A percentile compares a stretch with the other conserved stretches of the same genome.
These are phyloP conservation scores for Capronia epimyces DNA, from an alignment of 2,329 filamentous ascomycete species.

Conservation along the genomic window DNA sequence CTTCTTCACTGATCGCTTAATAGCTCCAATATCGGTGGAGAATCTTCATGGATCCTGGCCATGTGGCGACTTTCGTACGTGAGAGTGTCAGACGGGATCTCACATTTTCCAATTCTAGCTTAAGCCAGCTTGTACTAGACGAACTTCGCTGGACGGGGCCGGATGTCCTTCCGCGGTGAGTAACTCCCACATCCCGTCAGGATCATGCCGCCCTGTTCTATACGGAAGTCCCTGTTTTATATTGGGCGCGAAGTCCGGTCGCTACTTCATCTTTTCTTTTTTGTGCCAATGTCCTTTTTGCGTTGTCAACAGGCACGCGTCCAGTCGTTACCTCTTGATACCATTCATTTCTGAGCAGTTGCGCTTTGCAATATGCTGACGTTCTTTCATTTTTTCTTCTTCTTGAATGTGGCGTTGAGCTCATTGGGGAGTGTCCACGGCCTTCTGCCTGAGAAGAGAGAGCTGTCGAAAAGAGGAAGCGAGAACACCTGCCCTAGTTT, in stretches of 20 bases:
- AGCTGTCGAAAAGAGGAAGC: constrained; percentile 12
- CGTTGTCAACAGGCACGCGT: constrained; percentile 18
- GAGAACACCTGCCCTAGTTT: constrained; percentile 20
- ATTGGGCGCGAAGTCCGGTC: neutral
- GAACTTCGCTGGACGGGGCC: no score
- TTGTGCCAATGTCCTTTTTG: constrained; percentile 9
- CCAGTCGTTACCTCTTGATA: constrained; percentile 18
- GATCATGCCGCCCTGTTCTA: neutral
- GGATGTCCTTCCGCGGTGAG: no score
- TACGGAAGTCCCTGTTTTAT: neutral
- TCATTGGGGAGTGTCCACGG: constrained; percentile 11
- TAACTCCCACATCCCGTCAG: neutral
- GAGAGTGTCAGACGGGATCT: neutral
- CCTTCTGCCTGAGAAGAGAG: constrained; percentile 8
- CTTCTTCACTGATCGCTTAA: neutral
- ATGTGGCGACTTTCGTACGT: neutral
- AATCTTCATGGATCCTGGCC: neutral
- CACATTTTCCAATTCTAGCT: neutral
- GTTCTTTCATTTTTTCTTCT: constrained; percentile 22
- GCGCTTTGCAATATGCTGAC: constrained; percentile 25
- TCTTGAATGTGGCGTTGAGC: constrained; percentile 19
- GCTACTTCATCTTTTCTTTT: constrained; percentile 5
- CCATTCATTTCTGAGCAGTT: constrained; percentile 16
- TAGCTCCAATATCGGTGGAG: neutral
- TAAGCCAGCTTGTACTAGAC: no score